Conservation (phyloP, 139 green algal genomes). For the Trebouxia sp. region DNA sequence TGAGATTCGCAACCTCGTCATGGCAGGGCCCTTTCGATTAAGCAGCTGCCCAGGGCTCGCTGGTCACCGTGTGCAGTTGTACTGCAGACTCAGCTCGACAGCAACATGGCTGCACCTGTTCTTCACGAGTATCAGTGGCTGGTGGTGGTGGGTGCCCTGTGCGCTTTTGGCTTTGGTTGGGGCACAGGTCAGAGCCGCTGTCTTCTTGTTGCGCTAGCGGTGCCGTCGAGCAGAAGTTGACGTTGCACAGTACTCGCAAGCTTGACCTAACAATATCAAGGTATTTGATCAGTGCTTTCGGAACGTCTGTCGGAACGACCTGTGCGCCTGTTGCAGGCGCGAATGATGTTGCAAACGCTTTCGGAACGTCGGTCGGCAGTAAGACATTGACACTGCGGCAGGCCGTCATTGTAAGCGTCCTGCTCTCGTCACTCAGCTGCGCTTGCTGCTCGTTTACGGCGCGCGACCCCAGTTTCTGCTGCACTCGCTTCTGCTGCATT, state of each 20-base stretch:
- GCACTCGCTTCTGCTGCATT: neutral
- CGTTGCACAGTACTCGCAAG: neutral
- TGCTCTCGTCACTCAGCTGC: too few relatives aligned
- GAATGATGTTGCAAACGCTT: constrained; percentile 47
- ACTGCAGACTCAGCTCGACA: too few relatives aligned
- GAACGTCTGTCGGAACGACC: neutral
- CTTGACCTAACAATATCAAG: neutral
- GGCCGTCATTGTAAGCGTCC: constrained; percentile 24
- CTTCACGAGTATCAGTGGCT: constrained; percentile 7
- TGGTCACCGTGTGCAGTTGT: too few relatives aligned
- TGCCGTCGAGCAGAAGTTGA: neutral
- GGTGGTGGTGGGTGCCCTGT: constrained; percentile 5
- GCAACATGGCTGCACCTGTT: too few relatives aligned
- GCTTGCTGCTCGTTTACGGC: too few relatives aligned
- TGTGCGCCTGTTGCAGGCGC: neutral
- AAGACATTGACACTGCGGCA: constrained; percentile 42
- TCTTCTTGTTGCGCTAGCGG: neutral
- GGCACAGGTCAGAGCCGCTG: neutral
- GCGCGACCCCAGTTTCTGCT: neutral
- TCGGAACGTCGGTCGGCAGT: constrained; percentile 43
- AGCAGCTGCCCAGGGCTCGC: too few relatives aligned
- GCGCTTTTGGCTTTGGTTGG: constrained; percentile 3
- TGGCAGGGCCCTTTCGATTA: too few relatives aligned
- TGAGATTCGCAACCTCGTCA: too few relatives aligned
- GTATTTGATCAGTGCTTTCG: neutral